Percentiles rank a stretch among this genome's conserved stretches.
These are phyloP conservation scores for Fusarium sp. DNA, from an alignment of 2,329 filamentous ascomycete species.

Conservation along the genomic window DNA sequence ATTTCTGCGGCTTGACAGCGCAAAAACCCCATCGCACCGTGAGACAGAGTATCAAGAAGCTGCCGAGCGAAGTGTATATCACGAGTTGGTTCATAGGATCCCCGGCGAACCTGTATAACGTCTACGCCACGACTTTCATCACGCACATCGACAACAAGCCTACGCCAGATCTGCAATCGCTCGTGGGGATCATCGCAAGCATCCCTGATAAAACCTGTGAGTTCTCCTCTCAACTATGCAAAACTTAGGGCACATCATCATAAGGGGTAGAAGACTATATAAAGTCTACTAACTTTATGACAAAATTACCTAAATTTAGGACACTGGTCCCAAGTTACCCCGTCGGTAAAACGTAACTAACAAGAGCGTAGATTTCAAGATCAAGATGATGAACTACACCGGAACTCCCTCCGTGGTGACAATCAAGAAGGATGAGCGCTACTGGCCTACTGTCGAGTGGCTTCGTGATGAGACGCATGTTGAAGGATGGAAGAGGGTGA, in stretches of 20 bases:
- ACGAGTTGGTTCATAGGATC: conserved; percentile 84
- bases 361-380: conserved; percentile 77
- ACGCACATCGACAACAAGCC: conserved; percentile 91
- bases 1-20: conserved; percentile 93
- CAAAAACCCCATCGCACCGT: conserved; percentile 96
- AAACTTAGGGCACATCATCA: neutral
- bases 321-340: too few species aligned
- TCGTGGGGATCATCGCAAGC: conserved; percentile 82
- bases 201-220: conserved; percentile 94
- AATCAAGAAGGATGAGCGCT: conserved; percentile 99
- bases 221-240: conserved; percentile 33
- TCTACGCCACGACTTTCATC: conserved; percentile 97
- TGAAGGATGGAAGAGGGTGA: conserved; percentile 70
- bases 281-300: too few species aligned
- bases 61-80: conserved; percentile 98
- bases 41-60: conserved; percentile 93
- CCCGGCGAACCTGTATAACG: conserved; percentile 85
- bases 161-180: conserved; percentile 82
- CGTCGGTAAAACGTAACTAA: neutral
- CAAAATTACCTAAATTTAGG: too few species aligned
- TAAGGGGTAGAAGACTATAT: too few species aligned
- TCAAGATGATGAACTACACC: conserved; percentile 97
- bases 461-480: conserved; percentile 67
- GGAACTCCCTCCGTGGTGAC: conserved; percentile 98
- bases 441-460: conserved; percentile 78